Percentiles rank a stretch among this genome's conserved stretches.
Evolutionary conservation across 1,139 yeast species (phyloP).

Genomic region (Pichia sp.): DNA sequence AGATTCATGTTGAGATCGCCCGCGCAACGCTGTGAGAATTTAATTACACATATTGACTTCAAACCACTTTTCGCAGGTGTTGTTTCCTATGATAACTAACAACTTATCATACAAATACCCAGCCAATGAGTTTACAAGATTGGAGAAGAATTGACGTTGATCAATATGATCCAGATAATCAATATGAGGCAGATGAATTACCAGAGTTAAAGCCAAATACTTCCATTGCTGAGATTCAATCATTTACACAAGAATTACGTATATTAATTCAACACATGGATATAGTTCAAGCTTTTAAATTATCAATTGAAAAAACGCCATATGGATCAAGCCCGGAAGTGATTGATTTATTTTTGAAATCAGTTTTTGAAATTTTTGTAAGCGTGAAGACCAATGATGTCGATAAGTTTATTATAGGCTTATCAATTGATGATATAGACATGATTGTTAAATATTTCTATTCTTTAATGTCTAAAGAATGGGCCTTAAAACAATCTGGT

Average conservation of each 20-base stretch:
- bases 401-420: slow-evolving; percentile 43
- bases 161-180: slow-evolving; percentile 72
- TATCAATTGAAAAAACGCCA: slow-evolving; percentile 70
- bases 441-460: slow-evolving; percentile 78
- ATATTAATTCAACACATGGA: slow-evolving; percentile 66
- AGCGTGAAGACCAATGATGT: slow-evolving; percentile 74
- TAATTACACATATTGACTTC: neutral
- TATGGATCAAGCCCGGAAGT: slow-evolving; percentile 63
- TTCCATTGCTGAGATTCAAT: slow-evolving; percentile 46
- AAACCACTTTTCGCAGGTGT: neutral
- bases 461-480: slow-evolving; percentile 71
- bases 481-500: slow-evolving; percentile 85
- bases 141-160: slow-evolving; percentile 87
- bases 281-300: slow-evolving; percentile 55
- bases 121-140: slow-evolving; percentile 23
- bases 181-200: slow-evolving; percentile 22
- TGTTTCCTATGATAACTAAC: neutral
- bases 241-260: slow-evolving; percentile 54
- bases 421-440: slow-evolving; percentile 64
- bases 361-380: slow-evolving; percentile 70
- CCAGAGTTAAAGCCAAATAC: slow-evolving; percentile 17
- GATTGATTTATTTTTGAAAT: slow-evolving; percentile 45
- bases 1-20: neutral
- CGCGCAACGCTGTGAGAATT: neutral
- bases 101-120: neutral